Base-by-base conservation (phyloP, 163 green algal species). In the Chlamydomonas reinhardtii region DNA sequence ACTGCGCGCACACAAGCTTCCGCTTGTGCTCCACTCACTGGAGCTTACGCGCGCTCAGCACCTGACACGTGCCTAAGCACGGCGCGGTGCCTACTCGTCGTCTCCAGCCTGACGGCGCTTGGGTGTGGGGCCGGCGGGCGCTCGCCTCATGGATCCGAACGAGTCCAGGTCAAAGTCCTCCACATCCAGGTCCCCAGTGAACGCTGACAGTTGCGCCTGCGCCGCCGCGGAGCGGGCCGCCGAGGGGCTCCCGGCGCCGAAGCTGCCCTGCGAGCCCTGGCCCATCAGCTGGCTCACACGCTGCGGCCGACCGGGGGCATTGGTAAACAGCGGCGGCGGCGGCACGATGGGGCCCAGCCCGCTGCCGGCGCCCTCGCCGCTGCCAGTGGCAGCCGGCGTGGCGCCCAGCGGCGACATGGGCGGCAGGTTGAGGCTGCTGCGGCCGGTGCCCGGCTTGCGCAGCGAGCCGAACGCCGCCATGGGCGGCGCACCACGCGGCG, bases 311-410 rank as follows among this genome's bases (percentile, higher is more conserved):
- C 27, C 64, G 4, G 29, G 29, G 4, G 29, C 29, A n/a, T 24
- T 66, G 64, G 31, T 43, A 54, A 85, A 85, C 52, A 79, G 80
- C 54, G 56, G 54, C 71, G 80, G 80, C 54, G 80, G 80, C 54
- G 69, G 9, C 70, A 86, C 80, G 56, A 86, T 86, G 37, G 80
- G 80, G 2, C 25, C 70, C 1, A 79, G 8, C 2, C 70, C 25
- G 19, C 34, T 25, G 15, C 34, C 14, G 25, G n/a, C 2, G 14
- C 11, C 39, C 48, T 32, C 20, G 76, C 62, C 76, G 61, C 20
- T 35, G 14, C n/a, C 74, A 22, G 2, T 34, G n/a, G 54, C 31
- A 31, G 73, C 48, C 22, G 15, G 48, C 15, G 11, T 24, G 54
- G 74, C 61, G 15, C 25, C 34, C 75, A 27, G 48, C 54, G 56